These are phyloP conservation scores for Viridothelium virens DNA, from an alignment of 495 filamentous ascomycete genomes.

Conservation along the genomic window DNA sequence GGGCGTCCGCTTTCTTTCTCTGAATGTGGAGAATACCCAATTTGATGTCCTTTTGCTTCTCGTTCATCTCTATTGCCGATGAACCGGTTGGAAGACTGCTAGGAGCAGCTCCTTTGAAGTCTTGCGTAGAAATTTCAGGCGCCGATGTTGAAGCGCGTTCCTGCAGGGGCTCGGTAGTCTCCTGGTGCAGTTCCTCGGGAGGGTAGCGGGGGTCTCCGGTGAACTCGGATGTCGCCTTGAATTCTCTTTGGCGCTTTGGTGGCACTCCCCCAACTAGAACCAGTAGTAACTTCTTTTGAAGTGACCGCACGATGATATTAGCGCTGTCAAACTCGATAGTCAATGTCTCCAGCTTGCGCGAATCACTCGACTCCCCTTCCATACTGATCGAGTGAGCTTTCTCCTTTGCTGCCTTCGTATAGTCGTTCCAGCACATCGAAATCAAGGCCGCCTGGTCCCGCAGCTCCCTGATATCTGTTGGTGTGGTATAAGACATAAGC, in stretches of 20 bases:
- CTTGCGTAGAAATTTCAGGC: conserved; percentile 10
- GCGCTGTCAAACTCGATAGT: conserved; percentile 33
- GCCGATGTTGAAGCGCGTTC: conserved; percentile 18
- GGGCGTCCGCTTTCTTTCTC: conserved; percentile 36
- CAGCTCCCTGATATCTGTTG: conserved; percentile 32
- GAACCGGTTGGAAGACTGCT: conserved; percentile 13
- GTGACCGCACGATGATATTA: conserved; percentile 35
- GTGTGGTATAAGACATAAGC: conserved; percentile 36
- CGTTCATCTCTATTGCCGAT: conserved; percentile 14
- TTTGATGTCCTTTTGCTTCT: conserved; percentile 29
- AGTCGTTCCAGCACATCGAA: conserved; percentile 36
- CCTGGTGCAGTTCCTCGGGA: conserved; percentile 7
- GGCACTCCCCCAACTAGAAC: conserved; percentile 37
- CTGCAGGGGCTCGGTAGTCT: conserved; percentile 11
- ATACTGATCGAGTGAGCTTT: conserved; percentile 4
- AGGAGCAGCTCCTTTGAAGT: not conserved
- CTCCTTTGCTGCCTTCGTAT: not conserved
- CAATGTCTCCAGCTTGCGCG: conserved; percentile 29
- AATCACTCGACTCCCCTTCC: conserved; percentile 7
- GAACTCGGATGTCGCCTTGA: conserved; percentile 30
- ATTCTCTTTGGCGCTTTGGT: conserved; percentile 25
- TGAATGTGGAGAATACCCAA: conserved; percentile 32
- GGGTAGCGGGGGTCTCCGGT: conserved; percentile 32
- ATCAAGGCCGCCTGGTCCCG: conserved; percentile 35
- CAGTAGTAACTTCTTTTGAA: conserved; percentile 35